Evolutionary conservation across 1,139 yeast genomes (phyloP).

Genomic region (Candida buenavistaensis): DNA sequence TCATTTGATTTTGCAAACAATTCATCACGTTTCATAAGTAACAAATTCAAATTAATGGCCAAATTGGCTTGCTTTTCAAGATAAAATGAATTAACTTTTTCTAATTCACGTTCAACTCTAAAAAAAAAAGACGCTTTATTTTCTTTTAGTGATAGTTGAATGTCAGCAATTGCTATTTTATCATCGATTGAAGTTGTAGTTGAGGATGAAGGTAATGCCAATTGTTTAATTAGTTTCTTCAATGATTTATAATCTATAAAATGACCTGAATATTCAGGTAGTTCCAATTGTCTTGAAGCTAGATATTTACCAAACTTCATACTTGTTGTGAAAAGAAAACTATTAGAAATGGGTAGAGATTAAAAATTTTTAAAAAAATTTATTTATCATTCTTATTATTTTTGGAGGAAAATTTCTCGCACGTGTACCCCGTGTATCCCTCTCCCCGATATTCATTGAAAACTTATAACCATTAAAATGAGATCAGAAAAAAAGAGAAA

Average conservation of each 20-base stretch:
- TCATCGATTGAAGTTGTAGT: conserved; percentile 10
- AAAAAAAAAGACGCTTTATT: conserved; percentile 94
- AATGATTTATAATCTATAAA: conserved; percentile 93
- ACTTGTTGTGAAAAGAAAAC: neutral
- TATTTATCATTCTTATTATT: too few relatives aligned
- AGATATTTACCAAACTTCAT: conserved; percentile 95
- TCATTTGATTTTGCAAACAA: conserved; percentile 43
- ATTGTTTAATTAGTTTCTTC: conserved; percentile 73
- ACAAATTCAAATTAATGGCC: conserved; percentile 72
- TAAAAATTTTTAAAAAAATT: too few relatives aligned
- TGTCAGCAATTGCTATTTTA: conserved; percentile 26
- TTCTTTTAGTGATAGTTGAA: conserved; percentile 71
- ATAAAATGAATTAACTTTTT: conserved; percentile 88
- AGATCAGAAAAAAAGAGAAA: too few relatives aligned
- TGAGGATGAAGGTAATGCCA: conserved; percentile 45
- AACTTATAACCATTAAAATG: too few relatives aligned
- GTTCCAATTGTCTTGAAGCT: conserved; percentile 89
- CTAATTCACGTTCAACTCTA: conserved; percentile 88
- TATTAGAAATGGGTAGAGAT: neutral
- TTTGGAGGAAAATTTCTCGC: too few relatives aligned
- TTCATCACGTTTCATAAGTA: conserved; percentile 70
- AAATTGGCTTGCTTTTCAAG: conserved; percentile 87
- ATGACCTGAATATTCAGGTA: conserved; percentile 92
- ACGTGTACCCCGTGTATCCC: too few relatives aligned
- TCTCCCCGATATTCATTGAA: too few relatives aligned